These are phyloP conservation scores for Chimonanthus salicifolius DNA, from an alignment of 164 flowering plant species.

Conservation along the genomic window DNA sequence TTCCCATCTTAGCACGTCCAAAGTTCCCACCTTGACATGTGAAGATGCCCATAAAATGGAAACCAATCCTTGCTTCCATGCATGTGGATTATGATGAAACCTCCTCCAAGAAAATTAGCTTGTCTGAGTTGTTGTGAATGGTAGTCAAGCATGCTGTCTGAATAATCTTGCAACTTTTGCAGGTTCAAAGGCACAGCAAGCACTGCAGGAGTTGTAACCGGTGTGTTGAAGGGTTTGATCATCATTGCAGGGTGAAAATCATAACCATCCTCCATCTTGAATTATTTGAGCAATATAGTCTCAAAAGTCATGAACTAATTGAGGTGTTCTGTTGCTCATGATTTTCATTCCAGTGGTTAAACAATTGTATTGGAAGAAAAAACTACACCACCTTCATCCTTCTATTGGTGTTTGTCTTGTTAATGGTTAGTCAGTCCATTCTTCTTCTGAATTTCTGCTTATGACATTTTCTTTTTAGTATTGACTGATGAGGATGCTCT, in stretches of 20 bases:
- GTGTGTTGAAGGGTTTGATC: slow-evolving; percentile 98
- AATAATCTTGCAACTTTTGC: slow-evolving; percentile 3
- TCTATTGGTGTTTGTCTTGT: slow-evolving; percentile 62
- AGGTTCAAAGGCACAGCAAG: slow-evolving; percentile 88
- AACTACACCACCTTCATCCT: slow-evolving; percentile 89
- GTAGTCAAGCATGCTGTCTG: neutral
- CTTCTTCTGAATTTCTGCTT: neutral
- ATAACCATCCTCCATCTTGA: neutral
- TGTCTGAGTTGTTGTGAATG: neutral
- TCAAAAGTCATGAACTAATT: neutral
- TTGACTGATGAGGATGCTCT: neutral
- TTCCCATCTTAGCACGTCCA: neutral
- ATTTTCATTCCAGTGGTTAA: slow-evolving; percentile 68
- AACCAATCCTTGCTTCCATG: neutral
- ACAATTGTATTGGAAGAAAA: slow-evolving; percentile 90
- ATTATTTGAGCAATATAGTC: neutral
- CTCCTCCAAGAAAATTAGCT: neutral
- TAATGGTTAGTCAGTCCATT: slow-evolving; percentile 55
- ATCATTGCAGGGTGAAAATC: slow-evolving; percentile 85
- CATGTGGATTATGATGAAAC: neutral
- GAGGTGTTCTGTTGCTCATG: neutral
- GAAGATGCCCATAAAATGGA: neutral
- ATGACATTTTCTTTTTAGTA: neutral
- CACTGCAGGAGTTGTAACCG: slow-evolving; percentile 93
- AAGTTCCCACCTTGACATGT: neutral